A percentile compares a stretch with the other conserved stretches of the same genome.
Conservation (phyloP, 768 basidiomycete genomes). For the Naganishia onofrii region DNA sequence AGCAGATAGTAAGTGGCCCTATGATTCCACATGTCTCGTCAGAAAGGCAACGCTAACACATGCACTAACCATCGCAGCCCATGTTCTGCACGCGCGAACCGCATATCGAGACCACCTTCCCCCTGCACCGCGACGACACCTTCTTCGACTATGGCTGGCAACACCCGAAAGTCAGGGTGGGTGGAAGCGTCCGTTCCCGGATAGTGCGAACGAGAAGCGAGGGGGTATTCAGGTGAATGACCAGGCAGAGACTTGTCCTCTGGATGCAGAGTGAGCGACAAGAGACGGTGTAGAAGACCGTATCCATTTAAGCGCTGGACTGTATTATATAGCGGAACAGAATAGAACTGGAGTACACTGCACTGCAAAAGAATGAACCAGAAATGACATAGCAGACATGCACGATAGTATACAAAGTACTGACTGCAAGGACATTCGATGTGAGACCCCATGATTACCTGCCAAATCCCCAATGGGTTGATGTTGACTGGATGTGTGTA, state of each 20-base stretch:
- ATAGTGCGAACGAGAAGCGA: slow-evolving; percentile 41
- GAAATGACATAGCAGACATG: background rate
- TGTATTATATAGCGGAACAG: no score
- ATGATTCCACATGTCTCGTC: no score
- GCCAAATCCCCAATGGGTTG: background rate
- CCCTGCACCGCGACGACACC: slow-evolving; percentile 41
- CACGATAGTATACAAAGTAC: background rate
- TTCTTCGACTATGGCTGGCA: slow-evolving; percentile 50
- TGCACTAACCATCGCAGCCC: slow-evolving; percentile 26
- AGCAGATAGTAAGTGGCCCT: slow-evolving; percentile 39
- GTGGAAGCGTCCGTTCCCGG: slow-evolving; percentile 47
- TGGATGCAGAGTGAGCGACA: slow-evolving; percentile 35
- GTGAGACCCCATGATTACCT: background rate
- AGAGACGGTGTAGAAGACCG: background rate
- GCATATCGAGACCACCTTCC: slow-evolving; percentile 48
- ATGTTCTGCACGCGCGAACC: slow-evolving; percentile 48
- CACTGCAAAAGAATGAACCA: background rate
- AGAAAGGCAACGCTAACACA: slow-evolving; percentile 3
- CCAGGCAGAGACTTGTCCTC: slow-evolving; percentile 36
- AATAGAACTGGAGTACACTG: background rate
- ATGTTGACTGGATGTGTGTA: slow-evolving; percentile 11
- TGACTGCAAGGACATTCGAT: background rate
- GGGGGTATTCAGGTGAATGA: slow-evolving; percentile 50
- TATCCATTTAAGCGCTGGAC: background rate
- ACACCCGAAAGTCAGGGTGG: slow-evolving; percentile 47